Percentiles rank a stretch among this genome's conserved stretches.
Evolutionary conservation across 106 monocot species (phyloP).

Genomic region (Allium sativum): DNA sequence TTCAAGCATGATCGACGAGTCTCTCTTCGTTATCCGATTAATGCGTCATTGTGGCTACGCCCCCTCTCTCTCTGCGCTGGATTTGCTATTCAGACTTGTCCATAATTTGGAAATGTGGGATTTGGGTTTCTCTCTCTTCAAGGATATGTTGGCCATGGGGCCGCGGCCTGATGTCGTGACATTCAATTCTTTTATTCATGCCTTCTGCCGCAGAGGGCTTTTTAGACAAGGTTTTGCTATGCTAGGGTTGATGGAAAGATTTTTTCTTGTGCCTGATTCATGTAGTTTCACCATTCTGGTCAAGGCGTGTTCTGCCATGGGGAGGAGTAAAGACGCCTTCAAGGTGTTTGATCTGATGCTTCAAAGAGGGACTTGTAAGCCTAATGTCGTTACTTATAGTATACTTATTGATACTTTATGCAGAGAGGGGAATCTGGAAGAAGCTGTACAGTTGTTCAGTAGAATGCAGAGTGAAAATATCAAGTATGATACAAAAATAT

Average conservation of each 20-base stretch:
- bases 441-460: constrained; percentile 53
- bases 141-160: constrained; percentile 38
- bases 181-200: constrained; percentile 71
- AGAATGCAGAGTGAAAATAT: constrained; percentile 30
- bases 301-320: constrained; percentile 43
- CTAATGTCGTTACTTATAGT: constrained; percentile 45
- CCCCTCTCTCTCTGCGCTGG: constrained; percentile 34
- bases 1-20: constrained; percentile 32
- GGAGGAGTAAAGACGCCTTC: constrained; percentile 29
- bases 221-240: constrained; percentile 26
- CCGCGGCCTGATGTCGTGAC: constrained; percentile 39
- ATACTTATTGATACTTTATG: constrained; percentile 49
- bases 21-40: constrained; percentile 16
- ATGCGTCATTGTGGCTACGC: constrained; percentile 16
- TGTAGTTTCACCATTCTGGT: constrained; percentile 79
- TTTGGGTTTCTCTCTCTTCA: constrained; percentile 37
- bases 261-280: constrained; percentile 28
- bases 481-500: constrained; percentile 38
- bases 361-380: not conserved
- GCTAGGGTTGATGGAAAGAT: constrained; percentile 44
- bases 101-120: constrained; percentile 22
- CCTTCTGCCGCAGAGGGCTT: constrained; percentile 41
- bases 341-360: constrained; percentile 41
- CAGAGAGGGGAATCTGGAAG: constrained; percentile 56
- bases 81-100: constrained; percentile 40